phyloP scores from a whole-genome alignment of 192 early-diverging fungal species.

The Podila epicladia region DNA sequence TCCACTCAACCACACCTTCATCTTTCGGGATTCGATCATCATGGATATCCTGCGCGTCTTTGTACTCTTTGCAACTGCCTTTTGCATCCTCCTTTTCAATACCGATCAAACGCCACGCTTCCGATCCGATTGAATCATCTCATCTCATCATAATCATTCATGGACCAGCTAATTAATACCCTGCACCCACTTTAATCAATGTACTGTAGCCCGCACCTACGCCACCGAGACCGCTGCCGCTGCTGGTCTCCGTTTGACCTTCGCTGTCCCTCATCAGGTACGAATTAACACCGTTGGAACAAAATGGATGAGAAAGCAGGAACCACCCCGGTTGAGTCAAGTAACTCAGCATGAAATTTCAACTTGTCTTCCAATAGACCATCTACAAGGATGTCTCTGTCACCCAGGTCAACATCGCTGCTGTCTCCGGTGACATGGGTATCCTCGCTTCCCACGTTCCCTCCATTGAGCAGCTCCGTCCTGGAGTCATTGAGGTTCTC shows the following conservation, averaged over 20 bases:
- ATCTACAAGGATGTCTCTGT: slow-evolving; percentile 80
- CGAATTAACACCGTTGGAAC: neutral
- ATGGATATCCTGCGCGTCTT: too few species aligned
- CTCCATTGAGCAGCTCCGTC: slow-evolving; percentile 93
- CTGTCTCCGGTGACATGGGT: slow-evolving; percentile 96
- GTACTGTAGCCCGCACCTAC: slow-evolving; percentile 72
- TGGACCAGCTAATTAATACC: neutral
- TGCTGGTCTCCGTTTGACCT: slow-evolving; percentile 79
- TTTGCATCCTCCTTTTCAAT: too few species aligned
- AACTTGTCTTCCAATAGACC: slow-evolving; percentile 55
- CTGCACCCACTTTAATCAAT: neutral
- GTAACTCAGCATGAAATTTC: neutral
- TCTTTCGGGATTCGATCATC: too few species aligned
- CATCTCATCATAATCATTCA: neutral
- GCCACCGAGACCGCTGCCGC: slow-evolving; percentile 80
- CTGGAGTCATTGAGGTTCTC: slow-evolving; percentile 87
- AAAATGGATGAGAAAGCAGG: too few species aligned
- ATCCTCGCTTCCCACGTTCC: slow-evolving; percentile 97
- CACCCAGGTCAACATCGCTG: slow-evolving; percentile 93
- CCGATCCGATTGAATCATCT: neutral
- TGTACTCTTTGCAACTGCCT: too few species aligned
- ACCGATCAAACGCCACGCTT: too few species aligned
- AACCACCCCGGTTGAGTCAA: neutral
- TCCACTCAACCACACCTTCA: too few species aligned
- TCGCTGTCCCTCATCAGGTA: slow-evolving; percentile 93